A percentile compares a stretch with the other conserved stretches of the same genome.
These are phyloP conservation scores for Saksenaea oblongispora DNA, from an alignment of 371 early-diverging fungal genomes.

Conservation along the genomic window DNA sequence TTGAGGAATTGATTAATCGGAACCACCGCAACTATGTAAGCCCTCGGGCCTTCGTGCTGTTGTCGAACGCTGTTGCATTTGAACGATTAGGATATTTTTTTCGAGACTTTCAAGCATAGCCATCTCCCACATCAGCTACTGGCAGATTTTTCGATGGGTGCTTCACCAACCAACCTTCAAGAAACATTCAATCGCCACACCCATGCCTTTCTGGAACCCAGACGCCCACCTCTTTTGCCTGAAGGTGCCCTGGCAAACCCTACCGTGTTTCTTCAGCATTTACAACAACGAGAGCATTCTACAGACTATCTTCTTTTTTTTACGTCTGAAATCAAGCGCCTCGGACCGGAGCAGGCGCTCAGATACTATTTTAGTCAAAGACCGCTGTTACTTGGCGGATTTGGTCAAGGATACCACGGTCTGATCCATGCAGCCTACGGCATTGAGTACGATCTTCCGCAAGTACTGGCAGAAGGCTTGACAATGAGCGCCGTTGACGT, in stretches of 20 bases:
- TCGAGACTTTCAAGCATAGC: constrained; percentile 1
- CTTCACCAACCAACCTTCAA: background rate
- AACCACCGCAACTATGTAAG: background rate
- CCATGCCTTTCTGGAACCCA: background rate
- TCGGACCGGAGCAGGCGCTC: background rate
- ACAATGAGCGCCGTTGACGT: background rate
- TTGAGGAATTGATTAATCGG: background rate
- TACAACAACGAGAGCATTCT: background rate
- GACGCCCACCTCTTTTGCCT: background rate
- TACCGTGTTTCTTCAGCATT: background rate
- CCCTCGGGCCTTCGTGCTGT: background rate
- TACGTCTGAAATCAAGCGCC: background rate
- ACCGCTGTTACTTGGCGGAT: background rate
- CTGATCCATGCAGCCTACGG: constrained; percentile 6
- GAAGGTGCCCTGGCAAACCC: background rate
- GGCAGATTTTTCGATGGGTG: constrained; percentile 4
- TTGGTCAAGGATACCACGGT: constrained; percentile 2
- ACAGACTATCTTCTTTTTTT: background rate
- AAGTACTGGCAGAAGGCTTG: constrained; percentile 6
- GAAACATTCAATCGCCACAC: background rate
- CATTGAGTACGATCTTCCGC: background rate
- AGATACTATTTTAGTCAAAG: background rate
- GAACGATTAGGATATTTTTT: background rate
- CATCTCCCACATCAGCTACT: constrained; percentile 4
- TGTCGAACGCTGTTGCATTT: background rate